phyloP scores from a whole-genome alignment of 2,329 filamentous ascomycete genomes.

The Chaetomiaceae sp. region DNA sequence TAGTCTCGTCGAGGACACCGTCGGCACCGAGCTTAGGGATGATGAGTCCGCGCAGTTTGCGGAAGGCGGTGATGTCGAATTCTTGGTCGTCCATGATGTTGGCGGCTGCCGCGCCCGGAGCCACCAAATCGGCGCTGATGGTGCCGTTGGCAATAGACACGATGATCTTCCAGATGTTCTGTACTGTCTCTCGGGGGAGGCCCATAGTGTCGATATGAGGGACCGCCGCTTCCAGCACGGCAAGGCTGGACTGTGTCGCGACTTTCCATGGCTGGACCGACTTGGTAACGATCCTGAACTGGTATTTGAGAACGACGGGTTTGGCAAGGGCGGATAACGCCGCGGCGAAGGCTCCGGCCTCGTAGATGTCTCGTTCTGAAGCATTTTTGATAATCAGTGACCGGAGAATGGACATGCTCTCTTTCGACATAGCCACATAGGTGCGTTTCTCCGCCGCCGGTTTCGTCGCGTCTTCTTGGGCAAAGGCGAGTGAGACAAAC shows the following conservation, averaged over 20 bases:
- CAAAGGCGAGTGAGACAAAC: constrained; percentile 67
- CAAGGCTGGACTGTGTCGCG: constrained; percentile 66
- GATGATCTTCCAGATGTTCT: constrained; percentile 66
- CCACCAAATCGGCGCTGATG: constrained; percentile 57
- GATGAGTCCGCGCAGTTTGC: constrained; percentile 63
- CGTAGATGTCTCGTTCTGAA: constrained; percentile 63
- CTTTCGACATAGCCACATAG: constrained; percentile 85
- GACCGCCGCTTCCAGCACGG: constrained; percentile 63
- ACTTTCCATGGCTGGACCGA: constrained; percentile 72
- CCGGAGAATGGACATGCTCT: constrained; percentile 68
- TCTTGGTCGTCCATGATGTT: constrained; percentile 64
- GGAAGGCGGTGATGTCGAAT: constrained; percentile 77
- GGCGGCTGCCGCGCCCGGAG: constrained; percentile 38
- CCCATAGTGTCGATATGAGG: constrained; percentile 51
- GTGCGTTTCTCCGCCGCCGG: constrained; percentile 57
- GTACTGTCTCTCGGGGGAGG: constrained; percentile 43
- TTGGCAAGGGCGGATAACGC: constrained; percentile 63
- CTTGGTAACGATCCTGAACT: constrained; percentile 67
- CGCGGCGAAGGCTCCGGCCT: constrained; percentile 59
- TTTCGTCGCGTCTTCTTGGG: constrained; percentile 33
- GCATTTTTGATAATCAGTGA: constrained; percentile 56
- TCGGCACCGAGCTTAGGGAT: constrained; percentile 67
- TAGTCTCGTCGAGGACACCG: constrained; percentile 60
- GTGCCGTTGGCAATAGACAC: constrained; percentile 65
- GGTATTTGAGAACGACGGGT: constrained; percentile 76